Evolutionary conservation across 148 eudicot species (phyloP).

Genomic region (Pharnaceum exiguum): DNA sequence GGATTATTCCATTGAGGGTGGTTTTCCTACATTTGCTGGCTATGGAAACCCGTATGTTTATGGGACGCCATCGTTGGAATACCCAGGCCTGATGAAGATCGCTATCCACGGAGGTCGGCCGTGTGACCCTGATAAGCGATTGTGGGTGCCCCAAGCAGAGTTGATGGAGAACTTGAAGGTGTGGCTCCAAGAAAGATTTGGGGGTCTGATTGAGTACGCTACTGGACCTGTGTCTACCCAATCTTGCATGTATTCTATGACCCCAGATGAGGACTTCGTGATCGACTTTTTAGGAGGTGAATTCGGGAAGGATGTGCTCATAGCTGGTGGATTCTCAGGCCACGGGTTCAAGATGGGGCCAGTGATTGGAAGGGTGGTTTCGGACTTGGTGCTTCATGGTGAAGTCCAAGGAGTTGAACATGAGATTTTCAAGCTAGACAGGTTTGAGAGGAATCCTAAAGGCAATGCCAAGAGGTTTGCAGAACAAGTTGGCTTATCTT

Average conservation of each 20-base stretch:
- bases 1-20: slow-evolving; percentile 41
- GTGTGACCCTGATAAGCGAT: slow-evolving; percentile 63
- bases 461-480: slow-evolving; percentile 64
- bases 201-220: slow-evolving; percentile 41
- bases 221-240: slow-evolving; percentile 51
- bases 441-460: slow-evolving; percentile 57
- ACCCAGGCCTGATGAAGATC: slow-evolving; percentile 68
- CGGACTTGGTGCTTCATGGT: slow-evolving; percentile 46
- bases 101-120: slow-evolving; percentile 54
- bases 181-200: slow-evolving; percentile 57
- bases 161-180: slow-evolving; percentile 26
- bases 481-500: slow-evolving; percentile 46
- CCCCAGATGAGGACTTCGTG: slow-evolving; percentile 79
- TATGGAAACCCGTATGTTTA: slow-evolving; percentile 71
- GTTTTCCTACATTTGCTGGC: slow-evolving; percentile 79
- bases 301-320: slow-evolving; percentile 66
- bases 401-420: slow-evolving; percentile 48
- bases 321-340: slow-evolving; percentile 88
- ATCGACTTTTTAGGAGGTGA: slow-evolving; percentile 82
- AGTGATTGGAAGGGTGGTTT: slow-evolving; percentile 55
- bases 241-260: slow-evolving; percentile 84
- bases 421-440: slow-evolving; percentile 44
- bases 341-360: slow-evolving; percentile 99
- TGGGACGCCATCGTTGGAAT: slow-evolving; percentile 85
- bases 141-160: slow-evolving; percentile 32